Conservation (phyloP, 345 rosid species). For the Reutealis trisperma region DNA sequence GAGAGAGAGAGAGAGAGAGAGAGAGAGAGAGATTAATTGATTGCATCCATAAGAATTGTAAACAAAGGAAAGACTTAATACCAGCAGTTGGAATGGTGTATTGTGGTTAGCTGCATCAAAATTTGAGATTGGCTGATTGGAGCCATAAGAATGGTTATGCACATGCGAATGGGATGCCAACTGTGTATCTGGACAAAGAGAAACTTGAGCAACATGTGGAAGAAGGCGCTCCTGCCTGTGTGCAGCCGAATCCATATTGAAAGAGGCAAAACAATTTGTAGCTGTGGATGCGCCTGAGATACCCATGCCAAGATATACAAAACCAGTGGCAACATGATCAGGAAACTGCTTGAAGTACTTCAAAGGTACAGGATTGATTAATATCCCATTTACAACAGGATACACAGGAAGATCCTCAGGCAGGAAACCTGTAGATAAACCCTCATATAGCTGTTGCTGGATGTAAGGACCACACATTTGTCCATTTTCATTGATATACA, state of each 20-base stretch:
- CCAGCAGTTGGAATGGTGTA: constrained; percentile 46
- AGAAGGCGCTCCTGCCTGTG: constrained; percentile 29
- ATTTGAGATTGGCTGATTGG: constrained; percentile 34
- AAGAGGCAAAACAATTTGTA: constrained; percentile 26
- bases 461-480: constrained; percentile 95
- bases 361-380: constrained; percentile 67
- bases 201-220: constrained; percentile 31
- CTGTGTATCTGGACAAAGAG: constrained; percentile 28
- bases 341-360: constrained; percentile 88
- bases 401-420: constrained; percentile 86
- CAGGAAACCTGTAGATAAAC: constrained; percentile 77
- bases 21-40: neutral
- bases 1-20: neutral
- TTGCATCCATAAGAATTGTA: neutral
- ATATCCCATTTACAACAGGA: constrained; percentile 63
- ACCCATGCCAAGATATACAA: constrained; percentile 52
- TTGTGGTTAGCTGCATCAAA: constrained; percentile 28
- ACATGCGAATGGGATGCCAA: constrained; percentile 34
- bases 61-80: constrained; percentile 28
- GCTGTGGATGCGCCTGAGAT: constrained; percentile 29
- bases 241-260: constrained; percentile 21
- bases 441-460: constrained; percentile 79
- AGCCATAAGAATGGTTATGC: constrained; percentile 26
- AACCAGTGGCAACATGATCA: constrained; percentile 82
- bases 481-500: constrained; percentile 76